These are phyloP conservation scores for Chlorella sp. DNA, from an alignment of 139 green algal genomes.

Conservation along the genomic window DNA sequence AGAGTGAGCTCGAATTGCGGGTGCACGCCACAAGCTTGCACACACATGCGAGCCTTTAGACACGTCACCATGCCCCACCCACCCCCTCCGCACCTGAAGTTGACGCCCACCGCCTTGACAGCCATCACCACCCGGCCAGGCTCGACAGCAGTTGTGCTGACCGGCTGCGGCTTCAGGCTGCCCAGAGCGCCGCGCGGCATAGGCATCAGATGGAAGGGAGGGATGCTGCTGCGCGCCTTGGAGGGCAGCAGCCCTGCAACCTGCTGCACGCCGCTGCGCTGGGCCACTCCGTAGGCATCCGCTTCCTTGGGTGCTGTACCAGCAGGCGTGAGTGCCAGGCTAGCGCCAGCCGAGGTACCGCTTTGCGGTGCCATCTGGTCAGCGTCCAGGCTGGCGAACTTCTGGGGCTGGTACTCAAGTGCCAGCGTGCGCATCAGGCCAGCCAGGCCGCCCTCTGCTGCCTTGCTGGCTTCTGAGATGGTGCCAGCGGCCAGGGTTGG, in stretches of 20 bases:
- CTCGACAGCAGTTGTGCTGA: not conserved
- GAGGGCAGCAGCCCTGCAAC: slow-evolving; percentile 10
- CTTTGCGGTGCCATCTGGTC: slow-evolving; percentile 1
- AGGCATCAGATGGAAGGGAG: slow-evolving; percentile 54
- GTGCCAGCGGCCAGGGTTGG: not conserved
- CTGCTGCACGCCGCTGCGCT: not conserved
- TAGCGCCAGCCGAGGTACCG: not conserved
- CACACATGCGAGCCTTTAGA: too few species aligned
- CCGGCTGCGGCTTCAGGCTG: slow-evolving; percentile 44
- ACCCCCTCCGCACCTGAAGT: slow-evolving; percentile 75
- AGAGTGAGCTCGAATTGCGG: too few species aligned
- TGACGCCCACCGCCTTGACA: slow-evolving; percentile 85
- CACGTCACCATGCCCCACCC: not conserved
- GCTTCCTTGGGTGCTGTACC: not conserved
- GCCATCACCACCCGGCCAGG: slow-evolving; percentile 54
- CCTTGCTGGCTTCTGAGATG: too few species aligned
- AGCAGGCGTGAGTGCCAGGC: not conserved
- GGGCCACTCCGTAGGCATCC: slow-evolving; percentile 12
- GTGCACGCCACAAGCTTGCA: too few species aligned
- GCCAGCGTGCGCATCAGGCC: slow-evolving; percentile 35
- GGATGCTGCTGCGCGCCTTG: not conserved
- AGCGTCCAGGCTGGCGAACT: slow-evolving; percentile 7
- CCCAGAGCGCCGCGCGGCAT: slow-evolving; percentile 52
- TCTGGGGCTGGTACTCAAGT: slow-evolving; percentile 22
- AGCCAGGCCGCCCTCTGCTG: slow-evolving; percentile 6